These are phyloP conservation scores for Plectosphaerella cucumerina DNA, from an alignment of 2,329 filamentous ascomycete genomes.

Conservation along the genomic window DNA sequence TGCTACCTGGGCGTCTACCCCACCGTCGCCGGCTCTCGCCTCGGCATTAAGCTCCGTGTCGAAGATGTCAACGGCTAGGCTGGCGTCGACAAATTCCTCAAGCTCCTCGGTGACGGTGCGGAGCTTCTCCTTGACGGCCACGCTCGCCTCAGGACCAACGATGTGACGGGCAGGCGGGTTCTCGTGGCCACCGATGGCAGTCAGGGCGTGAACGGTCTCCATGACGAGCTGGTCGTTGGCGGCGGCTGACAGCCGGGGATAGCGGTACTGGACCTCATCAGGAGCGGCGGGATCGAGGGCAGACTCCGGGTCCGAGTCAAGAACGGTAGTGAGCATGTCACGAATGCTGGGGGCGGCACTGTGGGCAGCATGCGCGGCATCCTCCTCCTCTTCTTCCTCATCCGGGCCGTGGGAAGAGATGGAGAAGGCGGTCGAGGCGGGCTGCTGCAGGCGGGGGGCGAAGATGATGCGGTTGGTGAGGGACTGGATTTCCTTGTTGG, in stretches of 20 bases:
- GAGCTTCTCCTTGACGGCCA: slow-evolving; percentile 89
- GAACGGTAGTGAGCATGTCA: slow-evolving; percentile 74
- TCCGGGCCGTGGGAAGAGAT: slow-evolving; percentile 24
- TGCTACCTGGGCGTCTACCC: slow-evolving; percentile 16
- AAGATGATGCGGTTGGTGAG: slow-evolving; percentile 85
- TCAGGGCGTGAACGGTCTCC: slow-evolving; percentile 88
- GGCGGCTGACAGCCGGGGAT: slow-evolving; percentile 65
- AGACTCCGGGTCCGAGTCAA: slow-evolving; percentile 72
- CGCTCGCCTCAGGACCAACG: slow-evolving; percentile 82
- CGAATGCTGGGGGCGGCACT: slow-evolving; percentile 67
- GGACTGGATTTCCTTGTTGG: slow-evolving; percentile 85
- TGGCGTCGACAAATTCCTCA: slow-evolving; percentile 92
- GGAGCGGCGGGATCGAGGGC: slow-evolving; percentile 30
- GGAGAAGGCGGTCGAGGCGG: slow-evolving; percentile 59
- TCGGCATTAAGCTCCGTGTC: slow-evolving; percentile 51
- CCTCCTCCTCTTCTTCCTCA: neutral
- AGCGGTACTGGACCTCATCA: slow-evolving; percentile 57
- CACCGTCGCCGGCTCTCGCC: slow-evolving; percentile 34
- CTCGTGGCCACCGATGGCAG: slow-evolving; percentile 89
- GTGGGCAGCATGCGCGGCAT: slow-evolving; percentile 20
- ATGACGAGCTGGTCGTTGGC: slow-evolving; percentile 72
- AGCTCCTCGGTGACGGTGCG: slow-evolving; percentile 95
- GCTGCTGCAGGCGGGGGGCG: slow-evolving; percentile 63
- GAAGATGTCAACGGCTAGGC: slow-evolving; percentile 75
- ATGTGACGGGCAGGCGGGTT: slow-evolving; percentile 94